Conservation (phyloP, 2,329 filamentous ascomycete genomes). For the Rhexocercosporidium sp. region DNA sequence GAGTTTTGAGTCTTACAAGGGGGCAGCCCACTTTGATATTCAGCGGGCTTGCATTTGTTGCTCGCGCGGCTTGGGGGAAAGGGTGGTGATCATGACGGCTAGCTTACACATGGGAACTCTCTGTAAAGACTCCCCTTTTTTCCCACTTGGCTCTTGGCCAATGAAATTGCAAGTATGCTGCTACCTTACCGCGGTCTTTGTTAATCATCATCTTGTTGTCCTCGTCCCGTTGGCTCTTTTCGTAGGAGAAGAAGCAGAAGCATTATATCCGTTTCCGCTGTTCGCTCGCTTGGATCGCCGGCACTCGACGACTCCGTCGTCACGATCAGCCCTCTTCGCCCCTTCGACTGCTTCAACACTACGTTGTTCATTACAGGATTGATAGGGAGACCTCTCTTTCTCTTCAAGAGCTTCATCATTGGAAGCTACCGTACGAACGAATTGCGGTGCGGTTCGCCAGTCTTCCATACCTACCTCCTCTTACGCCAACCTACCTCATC, state of each 20-base stretch:
- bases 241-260: neutral
- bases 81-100: neutral
- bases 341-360: neutral
- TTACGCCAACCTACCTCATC: neutral
- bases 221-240: neutral
- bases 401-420: neutral
- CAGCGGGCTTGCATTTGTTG: slow-evolving; percentile 9
- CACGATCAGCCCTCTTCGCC: neutral
- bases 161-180: neutral
- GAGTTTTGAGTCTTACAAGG: slow-evolving; percentile 10
- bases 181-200: neutral
- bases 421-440: neutral
- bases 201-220: slow-evolving; percentile 4
- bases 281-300: slow-evolving; percentile 1
- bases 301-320: slow-evolving; percentile 7
- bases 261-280: neutral
- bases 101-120: slow-evolving; percentile 1
- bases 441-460: neutral
- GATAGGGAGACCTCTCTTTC: slow-evolving; percentile 16
- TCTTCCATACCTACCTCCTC: neutral
- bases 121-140: neutral
- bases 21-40: slow-evolving; percentile 18
- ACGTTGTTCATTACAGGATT: neutral
- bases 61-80: neutral
- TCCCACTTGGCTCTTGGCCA: neutral